Evolutionary conservation across 257 asterid genomes (phyloP).

Genomic region (Salvia splendens): DNA sequence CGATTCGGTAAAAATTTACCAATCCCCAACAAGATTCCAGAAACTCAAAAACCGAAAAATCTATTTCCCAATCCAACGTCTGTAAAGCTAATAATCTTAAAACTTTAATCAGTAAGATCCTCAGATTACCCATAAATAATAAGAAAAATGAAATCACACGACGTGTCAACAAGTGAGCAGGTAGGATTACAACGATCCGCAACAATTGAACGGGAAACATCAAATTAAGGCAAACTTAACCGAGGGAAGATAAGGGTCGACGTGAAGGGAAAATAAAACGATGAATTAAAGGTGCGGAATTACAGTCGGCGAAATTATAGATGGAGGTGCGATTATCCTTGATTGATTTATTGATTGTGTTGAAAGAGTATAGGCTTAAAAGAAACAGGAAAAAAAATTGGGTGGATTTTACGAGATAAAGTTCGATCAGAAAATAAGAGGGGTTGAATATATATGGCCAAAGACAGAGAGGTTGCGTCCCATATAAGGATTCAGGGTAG

Average conservation of each 20-base stretch:
- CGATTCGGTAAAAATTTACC: neutral
- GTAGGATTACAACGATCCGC: neutral
- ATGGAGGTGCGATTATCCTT: constrained; percentile 26
- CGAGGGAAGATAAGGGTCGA: neutral
- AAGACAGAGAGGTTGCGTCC: constrained; percentile 15
- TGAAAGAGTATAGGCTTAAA: neutral
- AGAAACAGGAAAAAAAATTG: too few relatives aligned
- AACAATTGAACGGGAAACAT: neutral
- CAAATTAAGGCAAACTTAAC: neutral
- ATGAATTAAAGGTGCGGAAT: constrained; percentile 17
- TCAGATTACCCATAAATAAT: neutral
- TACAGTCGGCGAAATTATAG: constrained; percentile 24
- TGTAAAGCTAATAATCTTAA: neutral
- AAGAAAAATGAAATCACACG: neutral
- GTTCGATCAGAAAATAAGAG: neutral
- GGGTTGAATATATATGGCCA: constrained; percentile 21
- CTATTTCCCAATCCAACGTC: neutral
- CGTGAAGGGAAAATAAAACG: neutral
- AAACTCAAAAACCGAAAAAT: neutral
- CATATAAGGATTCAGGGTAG: constrained; percentile 5
- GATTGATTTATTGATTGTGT: constrained; percentile 14
- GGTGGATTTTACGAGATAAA: constrained; percentile 9
- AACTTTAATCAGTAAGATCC: neutral
- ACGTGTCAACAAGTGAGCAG: neutral
- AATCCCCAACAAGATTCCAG: neutral